Evolutionary conservation across 345 rosid genomes (phyloP).

Genomic region (Hypericum perforatum): DNA sequence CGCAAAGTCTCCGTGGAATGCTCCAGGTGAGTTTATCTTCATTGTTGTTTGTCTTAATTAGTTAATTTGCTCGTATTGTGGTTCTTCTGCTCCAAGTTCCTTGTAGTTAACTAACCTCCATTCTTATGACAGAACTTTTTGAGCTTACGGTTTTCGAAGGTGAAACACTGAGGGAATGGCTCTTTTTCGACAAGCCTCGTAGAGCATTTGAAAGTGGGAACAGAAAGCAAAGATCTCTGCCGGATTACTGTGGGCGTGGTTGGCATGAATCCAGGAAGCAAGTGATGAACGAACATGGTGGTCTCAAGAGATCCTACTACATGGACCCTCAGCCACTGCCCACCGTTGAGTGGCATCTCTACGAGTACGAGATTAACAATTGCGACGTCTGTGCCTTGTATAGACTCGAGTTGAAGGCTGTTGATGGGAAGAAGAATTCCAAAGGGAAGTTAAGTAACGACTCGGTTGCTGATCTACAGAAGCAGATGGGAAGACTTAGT

Average conservation of each 20-base stretch:
- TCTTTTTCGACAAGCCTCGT: slow-evolving; percentile 81
- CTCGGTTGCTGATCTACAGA: slow-evolving; percentile 65
- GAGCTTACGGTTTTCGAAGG: slow-evolving; percentile 52
- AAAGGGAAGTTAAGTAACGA: slow-evolving; percentile 47
- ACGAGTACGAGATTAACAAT: slow-evolving; percentile 47
- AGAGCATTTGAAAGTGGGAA: slow-evolving; percentile 88
- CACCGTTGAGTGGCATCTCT: slow-evolving; percentile 72
- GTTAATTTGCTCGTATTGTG: neutral
- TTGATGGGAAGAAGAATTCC: slow-evolving; percentile 52
- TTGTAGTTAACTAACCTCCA: slow-evolving; percentile 8
- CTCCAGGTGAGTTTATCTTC: slow-evolving; percentile 38
- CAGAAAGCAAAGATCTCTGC: slow-evolving; percentile 88
- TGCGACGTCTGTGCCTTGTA: slow-evolving; percentile 52
- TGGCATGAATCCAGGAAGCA: slow-evolving; percentile 96
- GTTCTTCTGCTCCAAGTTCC: neutral
- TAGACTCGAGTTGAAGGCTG: slow-evolving; percentile 56
- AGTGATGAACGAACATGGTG: slow-evolving; percentile 64
- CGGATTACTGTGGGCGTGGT: slow-evolving; percentile 76
- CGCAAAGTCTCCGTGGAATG: slow-evolving; percentile 78
- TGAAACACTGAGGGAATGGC: slow-evolving; percentile 77
- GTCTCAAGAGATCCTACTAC: slow-evolving; percentile 78
- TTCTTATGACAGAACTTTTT: slow-evolving; percentile 51
- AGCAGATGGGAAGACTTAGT: slow-evolving; percentile 70
- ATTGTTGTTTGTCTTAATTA: neutral
- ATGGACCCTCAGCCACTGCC: slow-evolving; percentile 91